Percentiles rank a stretch among this genome's conserved stretches.
phyloP scores from a whole-genome alignment of 1,139 yeast genomes.

The Geotrichum aggregatum region DNA sequence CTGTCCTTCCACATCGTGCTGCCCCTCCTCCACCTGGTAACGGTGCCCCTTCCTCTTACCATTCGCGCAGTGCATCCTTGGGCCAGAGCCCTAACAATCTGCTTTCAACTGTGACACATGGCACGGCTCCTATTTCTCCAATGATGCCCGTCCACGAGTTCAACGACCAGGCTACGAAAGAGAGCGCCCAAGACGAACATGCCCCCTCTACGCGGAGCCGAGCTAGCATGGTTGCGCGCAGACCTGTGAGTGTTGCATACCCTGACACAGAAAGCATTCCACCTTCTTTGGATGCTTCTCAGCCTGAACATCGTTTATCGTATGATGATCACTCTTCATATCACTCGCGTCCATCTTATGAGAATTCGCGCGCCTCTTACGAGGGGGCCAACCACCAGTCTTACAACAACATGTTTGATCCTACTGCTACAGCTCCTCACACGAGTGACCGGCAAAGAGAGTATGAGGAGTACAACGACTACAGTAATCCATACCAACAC shows the following conservation, averaged over 20 bases:
- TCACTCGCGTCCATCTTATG: neutral
- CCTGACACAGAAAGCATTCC: neutral
- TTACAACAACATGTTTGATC: slow-evolving; percentile 27
- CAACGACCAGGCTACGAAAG: neutral
- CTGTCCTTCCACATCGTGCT: neutral
- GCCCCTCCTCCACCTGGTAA: slow-evolving; percentile 8
- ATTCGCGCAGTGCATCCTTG: slow-evolving; percentile 35
- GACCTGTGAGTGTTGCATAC: neutral
- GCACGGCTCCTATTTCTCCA: slow-evolving; percentile 33
- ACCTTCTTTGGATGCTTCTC: slow-evolving; percentile 1
- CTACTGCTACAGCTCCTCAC: slow-evolving; percentile 23
- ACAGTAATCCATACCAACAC: neutral
- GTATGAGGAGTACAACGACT: neutral
- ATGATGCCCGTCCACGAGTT: slow-evolving; percentile 12
- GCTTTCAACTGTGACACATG: slow-evolving; percentile 29
- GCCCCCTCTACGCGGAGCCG: neutral
- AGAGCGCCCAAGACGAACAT: neutral
- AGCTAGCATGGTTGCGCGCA: neutral
- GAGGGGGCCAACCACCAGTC: neutral
- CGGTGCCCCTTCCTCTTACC: slow-evolving; percentile 15
- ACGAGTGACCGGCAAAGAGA: neutral
- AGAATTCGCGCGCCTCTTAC: neutral
- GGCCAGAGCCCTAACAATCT: slow-evolving; percentile 35
- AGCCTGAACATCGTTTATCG: neutral
- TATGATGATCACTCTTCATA: neutral